phyloP scores from a whole-genome alignment of 768 basidiomycete species.

The Podaxis sp. region DNA sequence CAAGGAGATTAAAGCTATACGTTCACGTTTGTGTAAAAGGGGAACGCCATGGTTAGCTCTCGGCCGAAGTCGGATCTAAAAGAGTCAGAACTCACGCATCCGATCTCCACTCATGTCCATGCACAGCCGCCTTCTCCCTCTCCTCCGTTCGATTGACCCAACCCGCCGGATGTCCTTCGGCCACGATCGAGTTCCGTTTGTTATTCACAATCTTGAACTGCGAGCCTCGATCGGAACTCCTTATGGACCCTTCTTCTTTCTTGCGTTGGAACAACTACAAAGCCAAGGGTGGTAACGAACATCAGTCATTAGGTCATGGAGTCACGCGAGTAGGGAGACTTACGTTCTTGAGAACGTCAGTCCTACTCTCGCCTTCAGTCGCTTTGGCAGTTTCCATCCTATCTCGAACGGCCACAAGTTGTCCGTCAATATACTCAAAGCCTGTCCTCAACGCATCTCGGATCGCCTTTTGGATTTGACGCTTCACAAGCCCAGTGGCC shows the following conservation, averaged over 20 bases:
- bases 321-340: conserved; percentile 16
- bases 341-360: conserved; percentile 58
- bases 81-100: conserved; percentile 3
- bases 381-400: conserved; percentile 58
- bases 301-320: background rate
- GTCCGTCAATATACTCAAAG: conserved; percentile 84
- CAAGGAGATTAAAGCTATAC: background rate
- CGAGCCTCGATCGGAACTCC: conserved; percentile 28
- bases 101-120: conserved; percentile 4
- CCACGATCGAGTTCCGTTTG: conserved; percentile 66
- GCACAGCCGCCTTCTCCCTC: conserved; percentile 27
- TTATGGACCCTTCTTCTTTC: conserved; percentile 33
- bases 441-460: conserved; percentile 71
- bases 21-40: too few relatives aligned
- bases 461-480: conserved; percentile 50
- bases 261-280: conserved; percentile 55
- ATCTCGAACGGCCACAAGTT: conserved; percentile 84
- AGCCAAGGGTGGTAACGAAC: background rate
- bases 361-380: conserved; percentile 28
- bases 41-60: too few relatives aligned
- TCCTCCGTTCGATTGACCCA: conserved; percentile 62
- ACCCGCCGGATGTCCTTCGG: conserved; percentile 61
- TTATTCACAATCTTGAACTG: conserved; percentile 80
- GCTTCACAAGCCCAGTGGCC: conserved; percentile 80
- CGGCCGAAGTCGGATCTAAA: background rate